phyloP scores from a whole-genome alignment of 2,329 filamentous ascomycete genomes.

The Pyricularia sp. region DNA sequence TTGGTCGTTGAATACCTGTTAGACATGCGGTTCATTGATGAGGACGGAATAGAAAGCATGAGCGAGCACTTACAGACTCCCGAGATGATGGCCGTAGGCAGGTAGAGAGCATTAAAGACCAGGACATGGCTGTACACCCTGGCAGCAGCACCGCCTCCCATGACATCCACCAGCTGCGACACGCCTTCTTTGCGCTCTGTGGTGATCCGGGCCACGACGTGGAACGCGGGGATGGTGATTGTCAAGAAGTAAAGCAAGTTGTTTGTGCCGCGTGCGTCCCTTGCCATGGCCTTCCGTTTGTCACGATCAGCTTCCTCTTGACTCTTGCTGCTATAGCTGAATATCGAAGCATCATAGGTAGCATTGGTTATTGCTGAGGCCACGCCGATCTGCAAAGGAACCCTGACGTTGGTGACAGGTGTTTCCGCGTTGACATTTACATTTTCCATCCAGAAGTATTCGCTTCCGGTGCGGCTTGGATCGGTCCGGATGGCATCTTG shows the following conservation, averaged over 20 bases:
- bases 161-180: conserved; percentile 80
- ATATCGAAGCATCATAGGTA: conserved; percentile 20
- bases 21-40: background rate
- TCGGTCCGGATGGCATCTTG: background rate
- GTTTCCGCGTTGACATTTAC: background rate
- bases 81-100: conserved; percentile 74
- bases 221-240: conserved; percentile 74
- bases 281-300: conserved; percentile 56
- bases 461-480: background rate
- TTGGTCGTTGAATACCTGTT: background rate
- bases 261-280: conserved; percentile 58
- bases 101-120: conserved; percentile 70
- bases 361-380: conserved; percentile 61
- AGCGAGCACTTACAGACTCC: conserved; percentile 29
- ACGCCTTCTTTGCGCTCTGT: conserved; percentile 80
- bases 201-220: conserved; percentile 78
- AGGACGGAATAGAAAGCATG: background rate
- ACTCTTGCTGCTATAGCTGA: conserved; percentile 19
- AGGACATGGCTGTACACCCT: conserved; percentile 70
- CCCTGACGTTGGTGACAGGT: conserved; percentile 33
- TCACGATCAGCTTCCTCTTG: conserved; percentile 71
- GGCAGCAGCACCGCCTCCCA: conserved; percentile 77
- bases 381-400: conserved; percentile 72
- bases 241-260: conserved; percentile 48
- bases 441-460: background rate